Conservation (phyloP, 164 flowering plant species). For the Amborella trichopoda region DNA sequence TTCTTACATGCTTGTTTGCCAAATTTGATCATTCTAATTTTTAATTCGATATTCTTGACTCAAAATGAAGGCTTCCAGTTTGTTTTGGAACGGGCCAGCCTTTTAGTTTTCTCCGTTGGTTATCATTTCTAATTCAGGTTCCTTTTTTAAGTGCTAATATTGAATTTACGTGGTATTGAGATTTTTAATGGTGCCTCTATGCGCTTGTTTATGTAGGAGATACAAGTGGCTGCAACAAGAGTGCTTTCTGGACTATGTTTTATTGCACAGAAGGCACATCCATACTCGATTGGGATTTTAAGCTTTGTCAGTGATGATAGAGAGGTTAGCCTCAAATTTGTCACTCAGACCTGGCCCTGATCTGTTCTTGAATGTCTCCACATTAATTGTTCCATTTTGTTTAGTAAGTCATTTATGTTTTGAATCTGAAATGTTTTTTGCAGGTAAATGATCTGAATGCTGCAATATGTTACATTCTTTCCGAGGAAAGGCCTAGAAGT, state of each 20-base stretch:
- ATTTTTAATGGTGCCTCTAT: no score
- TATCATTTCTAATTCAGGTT: no score
- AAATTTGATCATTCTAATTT: no score
- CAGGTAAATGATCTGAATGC: conserved; percentile 52
- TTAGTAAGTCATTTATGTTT: background rate
- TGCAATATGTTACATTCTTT: conserved; percentile 28
- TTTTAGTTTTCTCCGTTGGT: no score
- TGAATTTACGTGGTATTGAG: no score
- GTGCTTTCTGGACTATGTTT: conserved; percentile 45
- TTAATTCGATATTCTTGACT: no score
- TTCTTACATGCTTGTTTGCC: no score
- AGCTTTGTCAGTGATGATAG: conserved; percentile 53
- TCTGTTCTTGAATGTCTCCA: background rate
- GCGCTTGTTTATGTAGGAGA: conserved; percentile 51
- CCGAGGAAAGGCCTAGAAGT: conserved; percentile 26
- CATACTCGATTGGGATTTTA: conserved; percentile 28
- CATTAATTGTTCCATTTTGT: background rate
- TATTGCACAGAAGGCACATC: conserved; percentile 34
- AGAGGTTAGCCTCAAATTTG: no score
- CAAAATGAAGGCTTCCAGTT: no score
- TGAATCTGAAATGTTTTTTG: conserved; percentile 3
- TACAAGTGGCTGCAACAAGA: conserved; percentile 70
- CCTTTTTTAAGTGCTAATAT: no score
- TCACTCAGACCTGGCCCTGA: no score
- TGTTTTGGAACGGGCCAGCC: no score